These are phyloP conservation scores for Leptographium lundbergii DNA, from an alignment of 2,329 filamentous ascomycete genomes.

Conservation along the genomic window DNA sequence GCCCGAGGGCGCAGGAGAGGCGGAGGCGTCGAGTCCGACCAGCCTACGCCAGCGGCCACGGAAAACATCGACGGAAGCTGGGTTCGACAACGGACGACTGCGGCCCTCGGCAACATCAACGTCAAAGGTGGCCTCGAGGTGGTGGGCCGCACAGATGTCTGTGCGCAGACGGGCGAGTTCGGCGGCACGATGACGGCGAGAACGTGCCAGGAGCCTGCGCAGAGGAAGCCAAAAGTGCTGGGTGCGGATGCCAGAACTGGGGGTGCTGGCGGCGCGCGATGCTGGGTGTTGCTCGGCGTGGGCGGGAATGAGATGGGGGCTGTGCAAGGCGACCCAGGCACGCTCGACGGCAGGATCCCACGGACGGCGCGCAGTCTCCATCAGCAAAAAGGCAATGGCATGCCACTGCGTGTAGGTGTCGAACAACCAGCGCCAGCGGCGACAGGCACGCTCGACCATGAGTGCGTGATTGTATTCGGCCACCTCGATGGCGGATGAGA, in stretches of 20 bases:
- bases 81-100: slow-evolving; percentile 16
- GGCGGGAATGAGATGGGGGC: no score
- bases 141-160: no score
- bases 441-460: slow-evolving; percentile 32
- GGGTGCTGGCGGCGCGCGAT: no score
- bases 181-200: no score
- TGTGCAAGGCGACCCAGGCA: slow-evolving; percentile 36
- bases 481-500: slow-evolving; percentile 38
- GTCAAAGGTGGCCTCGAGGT: no score
- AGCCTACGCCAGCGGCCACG: slow-evolving; percentile 21
- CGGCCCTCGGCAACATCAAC: no score
- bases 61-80: slow-evolving; percentile 14
- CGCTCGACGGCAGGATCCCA: slow-evolving; percentile 33
- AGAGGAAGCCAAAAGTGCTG: slow-evolving; percentile 27
- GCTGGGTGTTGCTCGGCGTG: no score
- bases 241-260: no score
- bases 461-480: slow-evolving; percentile 42
- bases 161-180: no score
- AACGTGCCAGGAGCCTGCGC: no score
- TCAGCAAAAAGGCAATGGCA: slow-evolving; percentile 40
- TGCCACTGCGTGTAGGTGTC: slow-evolving; percentile 48
- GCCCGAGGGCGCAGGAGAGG: neutral
- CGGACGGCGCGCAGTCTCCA: slow-evolving; percentile 33
- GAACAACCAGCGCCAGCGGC: slow-evolving; percentile 44
- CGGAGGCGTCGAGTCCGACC: slow-evolving; percentile 7